Evolutionary conservation across 495 filamentous ascomycete genomes (phyloP).

Genomic region (Beverwykella pulmonaria): DNA sequence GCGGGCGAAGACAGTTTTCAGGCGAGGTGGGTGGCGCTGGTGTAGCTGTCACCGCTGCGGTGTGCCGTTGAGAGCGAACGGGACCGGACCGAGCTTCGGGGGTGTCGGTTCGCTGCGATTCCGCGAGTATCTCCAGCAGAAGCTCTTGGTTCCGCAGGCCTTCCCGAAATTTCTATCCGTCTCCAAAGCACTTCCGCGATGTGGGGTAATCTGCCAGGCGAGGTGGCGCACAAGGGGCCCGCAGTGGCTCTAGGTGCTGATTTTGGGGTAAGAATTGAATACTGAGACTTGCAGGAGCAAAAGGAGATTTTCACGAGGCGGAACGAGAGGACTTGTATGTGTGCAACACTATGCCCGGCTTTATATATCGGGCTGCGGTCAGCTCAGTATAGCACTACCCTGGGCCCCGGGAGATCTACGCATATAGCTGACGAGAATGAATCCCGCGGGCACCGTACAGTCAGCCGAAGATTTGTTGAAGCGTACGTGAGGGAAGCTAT

Average conservation of each 20-base stretch:
- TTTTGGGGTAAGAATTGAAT: neutral
- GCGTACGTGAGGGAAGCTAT: too few relatives aligned
- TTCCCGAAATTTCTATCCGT: neutral
- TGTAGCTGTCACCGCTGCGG: conserved; percentile 1
- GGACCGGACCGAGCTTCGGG: neutral
- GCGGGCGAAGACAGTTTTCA: neutral
- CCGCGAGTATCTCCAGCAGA: neutral
- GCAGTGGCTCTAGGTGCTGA: neutral
- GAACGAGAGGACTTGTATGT: too few relatives aligned
- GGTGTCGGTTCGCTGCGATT: neutral
- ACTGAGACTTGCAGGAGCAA: neutral
- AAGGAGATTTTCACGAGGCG: too few relatives aligned
- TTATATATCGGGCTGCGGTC: conserved; percentile 8
- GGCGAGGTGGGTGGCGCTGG: neutral
- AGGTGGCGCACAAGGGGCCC: neutral
- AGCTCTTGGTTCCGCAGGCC: neutral
- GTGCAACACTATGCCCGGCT: too few relatives aligned
- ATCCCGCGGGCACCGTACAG: too few relatives aligned
- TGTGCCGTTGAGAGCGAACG: neutral
- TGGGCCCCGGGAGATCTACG: neutral
- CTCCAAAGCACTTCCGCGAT: neutral
- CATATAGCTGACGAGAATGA: neutral
- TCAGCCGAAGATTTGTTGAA: too few relatives aligned
- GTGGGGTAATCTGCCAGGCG: neutral
- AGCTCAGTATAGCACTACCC: conserved; percentile 2